These are phyloP conservation scores for Aleurites moluccanus DNA, from an alignment of 441 rosid genomes.

Conservation along the genomic window DNA sequence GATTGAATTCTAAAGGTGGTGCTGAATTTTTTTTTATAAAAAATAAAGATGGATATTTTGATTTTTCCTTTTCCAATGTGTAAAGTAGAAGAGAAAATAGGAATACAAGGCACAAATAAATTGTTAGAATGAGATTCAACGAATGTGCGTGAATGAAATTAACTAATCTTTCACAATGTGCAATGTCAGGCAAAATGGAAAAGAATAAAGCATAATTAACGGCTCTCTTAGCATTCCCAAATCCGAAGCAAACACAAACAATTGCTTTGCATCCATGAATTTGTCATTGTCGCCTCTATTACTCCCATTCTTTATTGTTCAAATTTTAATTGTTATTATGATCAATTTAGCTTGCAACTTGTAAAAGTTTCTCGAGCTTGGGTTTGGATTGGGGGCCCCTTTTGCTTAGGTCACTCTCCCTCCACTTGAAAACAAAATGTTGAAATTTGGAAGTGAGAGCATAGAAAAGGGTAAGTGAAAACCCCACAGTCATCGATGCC, in stretches of 20 bases:
- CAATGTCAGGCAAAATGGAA: slow-evolving; percentile 5
- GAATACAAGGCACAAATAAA: background rate
- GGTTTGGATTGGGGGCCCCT: background rate
- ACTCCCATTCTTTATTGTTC: background rate
- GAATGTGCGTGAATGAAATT: background rate
- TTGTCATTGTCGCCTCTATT: background rate
- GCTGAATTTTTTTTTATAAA: no score
- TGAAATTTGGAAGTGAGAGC: background rate
- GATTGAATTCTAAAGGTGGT: no score
- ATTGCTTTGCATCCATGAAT: background rate
- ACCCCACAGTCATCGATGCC: background rate
- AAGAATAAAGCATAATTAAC: slow-evolving; percentile 7
- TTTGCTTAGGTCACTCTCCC: slow-evolving; percentile 14
- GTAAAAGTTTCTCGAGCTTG: background rate
- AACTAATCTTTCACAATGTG: background rate
- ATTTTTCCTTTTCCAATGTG: background rate
- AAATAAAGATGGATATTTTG: no score
- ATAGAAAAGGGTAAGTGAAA: no score
- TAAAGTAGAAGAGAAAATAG: background rate
- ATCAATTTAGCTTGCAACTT: background rate
- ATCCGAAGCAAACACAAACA: background rate
- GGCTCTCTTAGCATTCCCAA: slow-evolving; percentile 13
- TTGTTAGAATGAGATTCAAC: background rate
- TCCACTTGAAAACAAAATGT: background rate
- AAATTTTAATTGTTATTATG: background rate